A percentile compares a stretch with the other conserved stretches of the same genome.
Conservation (phyloP, 108 stramenopile species). For the Fragilariopsis cylindrus region DNA sequence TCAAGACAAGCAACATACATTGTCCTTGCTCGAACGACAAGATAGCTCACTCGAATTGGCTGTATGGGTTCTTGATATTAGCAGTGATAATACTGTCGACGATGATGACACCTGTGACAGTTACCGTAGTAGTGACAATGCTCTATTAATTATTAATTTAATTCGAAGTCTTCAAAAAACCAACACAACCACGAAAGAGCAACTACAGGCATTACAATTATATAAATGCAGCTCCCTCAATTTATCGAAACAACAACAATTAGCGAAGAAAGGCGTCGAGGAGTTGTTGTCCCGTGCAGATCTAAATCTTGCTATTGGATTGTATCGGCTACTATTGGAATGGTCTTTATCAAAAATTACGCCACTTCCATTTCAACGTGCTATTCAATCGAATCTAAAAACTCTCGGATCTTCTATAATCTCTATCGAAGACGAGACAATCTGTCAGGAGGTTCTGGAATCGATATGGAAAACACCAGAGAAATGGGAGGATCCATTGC, state of each 20-base stretch:
- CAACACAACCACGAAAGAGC: conserved; percentile 21
- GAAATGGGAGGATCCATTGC: conserved; percentile 26
- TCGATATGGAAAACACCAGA: conserved; percentile 21
- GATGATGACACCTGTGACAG: too few species aligned
- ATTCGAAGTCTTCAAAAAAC: not conserved
- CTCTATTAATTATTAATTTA: not conserved
- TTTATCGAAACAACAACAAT: not conserved
- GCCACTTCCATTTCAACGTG: conserved; percentile 45
- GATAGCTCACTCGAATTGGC: not conserved
- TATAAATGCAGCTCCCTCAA: conserved; percentile 26
- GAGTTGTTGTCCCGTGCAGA: not conserved
- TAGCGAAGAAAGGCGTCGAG: not conserved
- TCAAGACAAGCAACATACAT: not conserved
- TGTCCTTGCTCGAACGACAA: too few species aligned
- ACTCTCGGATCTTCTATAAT: conserved; percentile 10
- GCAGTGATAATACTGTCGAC: not conserved
- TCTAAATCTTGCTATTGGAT: not conserved
- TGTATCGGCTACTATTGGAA: conserved; percentile 57
- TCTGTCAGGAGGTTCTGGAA: conserved; percentile 11
- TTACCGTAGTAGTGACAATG: not conserved
- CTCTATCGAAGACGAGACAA: not conserved
- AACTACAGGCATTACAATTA: conserved; percentile 29
- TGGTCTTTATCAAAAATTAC: conserved; percentile 44
- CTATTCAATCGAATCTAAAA: conserved; percentile 42
- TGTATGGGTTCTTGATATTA: not conserved